Evolutionary conservation across 768 basidiomycete genomes (phyloP).

Genomic region (Steccherinum ochraceum): DNA sequence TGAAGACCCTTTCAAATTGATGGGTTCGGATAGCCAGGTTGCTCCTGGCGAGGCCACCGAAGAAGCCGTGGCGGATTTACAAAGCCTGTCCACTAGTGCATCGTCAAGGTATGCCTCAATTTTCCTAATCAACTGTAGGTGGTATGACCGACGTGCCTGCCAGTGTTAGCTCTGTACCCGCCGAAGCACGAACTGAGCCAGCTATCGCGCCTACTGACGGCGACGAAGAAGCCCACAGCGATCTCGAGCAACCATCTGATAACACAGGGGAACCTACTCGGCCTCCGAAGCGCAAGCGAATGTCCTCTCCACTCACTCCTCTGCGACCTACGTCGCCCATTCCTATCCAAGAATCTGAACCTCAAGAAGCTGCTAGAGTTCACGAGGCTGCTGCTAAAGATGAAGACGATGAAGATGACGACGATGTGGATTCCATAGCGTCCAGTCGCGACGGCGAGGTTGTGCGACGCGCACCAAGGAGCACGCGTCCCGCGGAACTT

Average conservation of each 20-base stretch:
- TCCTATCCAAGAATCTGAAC: constrained; percentile 3
- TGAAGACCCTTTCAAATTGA: constrained; percentile 27
- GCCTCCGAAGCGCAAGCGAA: constrained; percentile 10
- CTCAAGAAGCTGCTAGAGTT: too few species aligned
- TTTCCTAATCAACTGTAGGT: too few species aligned
- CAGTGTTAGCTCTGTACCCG: too few species aligned
- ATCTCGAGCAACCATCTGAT: too few species aligned
- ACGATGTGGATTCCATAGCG: not conserved
- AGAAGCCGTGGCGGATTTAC: not conserved
- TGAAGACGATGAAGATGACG: constrained; percentile 4
- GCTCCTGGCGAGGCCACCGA: constrained; percentile 14
- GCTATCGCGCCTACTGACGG: too few species aligned
- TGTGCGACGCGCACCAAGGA: not conserved
- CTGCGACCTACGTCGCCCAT: constrained; percentile 18
- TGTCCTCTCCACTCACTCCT: not conserved
- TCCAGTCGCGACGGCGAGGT: not conserved
- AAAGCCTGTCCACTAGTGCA: too few species aligned
- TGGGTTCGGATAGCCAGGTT: constrained; percentile 18
- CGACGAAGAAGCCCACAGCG: not conserved
- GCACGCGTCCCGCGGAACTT: not conserved
- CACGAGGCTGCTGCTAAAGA: constrained; percentile 10
- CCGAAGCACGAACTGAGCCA: too few species aligned
- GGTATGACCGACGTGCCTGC: too few species aligned
- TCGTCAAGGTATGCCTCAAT: too few species aligned
- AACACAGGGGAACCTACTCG: not conserved